phyloP scores from a whole-genome alignment of 2,329 filamentous ascomycete genomes.

The Exserohilum rostratum region DNA sequence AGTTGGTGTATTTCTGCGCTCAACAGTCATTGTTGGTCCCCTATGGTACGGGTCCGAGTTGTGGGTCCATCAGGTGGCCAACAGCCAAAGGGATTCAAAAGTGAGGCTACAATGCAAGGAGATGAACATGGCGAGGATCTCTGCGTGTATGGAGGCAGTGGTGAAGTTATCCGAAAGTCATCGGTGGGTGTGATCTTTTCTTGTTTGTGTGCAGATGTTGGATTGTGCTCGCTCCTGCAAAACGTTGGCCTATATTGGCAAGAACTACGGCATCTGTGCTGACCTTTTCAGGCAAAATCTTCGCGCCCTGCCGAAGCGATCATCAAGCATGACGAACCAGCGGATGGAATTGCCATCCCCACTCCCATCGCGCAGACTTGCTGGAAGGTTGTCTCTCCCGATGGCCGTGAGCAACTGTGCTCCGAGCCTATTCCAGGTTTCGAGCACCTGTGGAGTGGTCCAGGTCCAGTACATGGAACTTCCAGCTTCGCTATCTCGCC shows the following conservation, averaged over 20 bases:
- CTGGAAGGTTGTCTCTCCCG: constrained; percentile 26
- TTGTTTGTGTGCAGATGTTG: constrained; percentile 17
- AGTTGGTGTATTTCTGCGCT: constrained; percentile 2
- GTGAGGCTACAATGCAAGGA: background rate
- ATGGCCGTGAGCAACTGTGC: constrained; percentile 28
- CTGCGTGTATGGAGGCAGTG: background rate
- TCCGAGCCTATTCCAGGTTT: constrained; percentile 33
- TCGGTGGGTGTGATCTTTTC: constrained; percentile 7
- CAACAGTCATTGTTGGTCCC: background rate
- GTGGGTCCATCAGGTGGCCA: background rate
- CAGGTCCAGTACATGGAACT: background rate
- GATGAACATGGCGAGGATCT: constrained; percentile 7
- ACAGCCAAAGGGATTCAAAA: background rate
- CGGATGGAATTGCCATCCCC: constrained; percentile 15
- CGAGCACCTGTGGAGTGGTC: constrained; percentile 29
- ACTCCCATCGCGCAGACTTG: constrained; percentile 24
- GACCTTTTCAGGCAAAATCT: constrained; percentile 6
- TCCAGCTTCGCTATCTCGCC: background rate
- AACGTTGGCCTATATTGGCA: background rate
- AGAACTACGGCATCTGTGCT: constrained; percentile 4
- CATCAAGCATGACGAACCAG: constrained; percentile 3
- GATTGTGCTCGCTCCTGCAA: constrained; percentile 12
- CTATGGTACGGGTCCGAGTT: constrained; percentile 15
- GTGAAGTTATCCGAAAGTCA: background rate
- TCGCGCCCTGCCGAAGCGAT: background rate